These are phyloP conservation scores for Xylariomycetidae sp. DNA, from an alignment of 2,329 filamentous ascomycete genomes.

Conservation along the genomic window DNA sequence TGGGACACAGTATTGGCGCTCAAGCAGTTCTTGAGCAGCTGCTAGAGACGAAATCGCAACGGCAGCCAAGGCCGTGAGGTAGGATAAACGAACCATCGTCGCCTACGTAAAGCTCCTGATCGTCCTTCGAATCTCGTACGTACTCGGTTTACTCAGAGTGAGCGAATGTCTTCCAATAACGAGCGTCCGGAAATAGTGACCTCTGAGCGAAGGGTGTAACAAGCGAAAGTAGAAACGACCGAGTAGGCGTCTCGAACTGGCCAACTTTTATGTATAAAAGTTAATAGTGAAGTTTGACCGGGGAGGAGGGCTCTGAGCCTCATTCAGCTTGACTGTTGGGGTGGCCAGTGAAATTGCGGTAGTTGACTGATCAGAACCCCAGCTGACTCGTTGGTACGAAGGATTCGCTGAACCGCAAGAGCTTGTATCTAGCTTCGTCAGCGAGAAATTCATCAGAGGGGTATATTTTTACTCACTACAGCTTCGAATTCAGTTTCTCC, in stretches of 20 bases:
- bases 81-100: conserved; percentile 18
- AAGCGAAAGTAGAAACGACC: too few relatives aligned
- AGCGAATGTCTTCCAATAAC: too few relatives aligned
- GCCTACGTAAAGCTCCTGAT: conserved; percentile 3
- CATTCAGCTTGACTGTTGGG: neutral
- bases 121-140: conserved; percentile 2
- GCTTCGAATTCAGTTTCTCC: neutral
- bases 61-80: conserved; percentile 16
- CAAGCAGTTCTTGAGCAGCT: conserved; percentile 13
- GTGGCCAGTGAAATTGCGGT: too few relatives aligned
- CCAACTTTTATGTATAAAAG: neutral
- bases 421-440: too few relatives aligned
- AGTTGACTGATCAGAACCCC: neutral
- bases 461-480: too few relatives aligned
- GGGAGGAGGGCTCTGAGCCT: neutral
- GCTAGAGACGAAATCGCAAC: conserved; percentile 15
- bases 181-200: too few relatives aligned
- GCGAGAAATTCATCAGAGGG: too few relatives aligned
- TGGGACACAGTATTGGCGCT: conserved; percentile 8
- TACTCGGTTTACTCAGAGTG: too few relatives aligned
- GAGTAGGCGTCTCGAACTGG: neutral
- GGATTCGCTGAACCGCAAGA: too few relatives aligned
- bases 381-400: neutral
- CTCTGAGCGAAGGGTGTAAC: too few relatives aligned
- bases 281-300: neutral